Base-by-base conservation (phyloP, 208 protist species). In the Leishmania turanica region DNA sequence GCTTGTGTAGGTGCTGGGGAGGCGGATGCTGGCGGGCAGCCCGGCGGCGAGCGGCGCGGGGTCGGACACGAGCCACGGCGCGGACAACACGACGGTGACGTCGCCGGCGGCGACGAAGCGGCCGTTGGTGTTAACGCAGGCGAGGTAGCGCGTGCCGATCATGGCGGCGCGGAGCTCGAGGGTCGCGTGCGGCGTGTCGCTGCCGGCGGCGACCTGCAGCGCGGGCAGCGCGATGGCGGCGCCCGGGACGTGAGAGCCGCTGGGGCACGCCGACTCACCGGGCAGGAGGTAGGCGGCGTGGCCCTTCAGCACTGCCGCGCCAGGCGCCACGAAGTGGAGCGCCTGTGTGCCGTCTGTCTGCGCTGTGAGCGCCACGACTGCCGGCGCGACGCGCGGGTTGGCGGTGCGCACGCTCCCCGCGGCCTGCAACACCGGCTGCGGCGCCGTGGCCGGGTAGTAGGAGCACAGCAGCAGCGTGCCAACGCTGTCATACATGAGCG, bases 341-440 rank as follows among this genome's bases (percentile, higher is more conserved):
- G 24, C 31, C 58, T 58, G 37, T 19, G 51, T 0, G 42, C 21
- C 40, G 21, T 65, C 53, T 56, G 83, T 40, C 78, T 84, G 84
- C 9, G 71, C 73, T 9, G 68, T 31, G 68, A 72, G 68, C 21
- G 68, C 37, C 68, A 72, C 56, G 34, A 82, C 42, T 9, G 79
- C 78, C 42, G 78, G 77, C 2, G 45, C 34, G 49, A 76, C 62
- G 49, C 89, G 83, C 58, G 85, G 77, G 15, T 27, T 65, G n/a
- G 78, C 42, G 69, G 86, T 79, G 19, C 81, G 85, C 45, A 93
- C 83, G 68, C 77, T 34, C 53, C 88, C 68, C 45, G 83, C 83
- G 9, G 87, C 49, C 51, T 65, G 87, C 78, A 58, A 69, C 73
- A 75, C 60, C 34, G 74, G 17, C 69, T 68, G 27, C 40, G 53